A percentile compares a stretch with the other conserved stretches of the same genome.
Evolutionary conservation across 805 yeast species (phyloP).

Genomic region (Scheffersomyces amazonensis): DNA sequence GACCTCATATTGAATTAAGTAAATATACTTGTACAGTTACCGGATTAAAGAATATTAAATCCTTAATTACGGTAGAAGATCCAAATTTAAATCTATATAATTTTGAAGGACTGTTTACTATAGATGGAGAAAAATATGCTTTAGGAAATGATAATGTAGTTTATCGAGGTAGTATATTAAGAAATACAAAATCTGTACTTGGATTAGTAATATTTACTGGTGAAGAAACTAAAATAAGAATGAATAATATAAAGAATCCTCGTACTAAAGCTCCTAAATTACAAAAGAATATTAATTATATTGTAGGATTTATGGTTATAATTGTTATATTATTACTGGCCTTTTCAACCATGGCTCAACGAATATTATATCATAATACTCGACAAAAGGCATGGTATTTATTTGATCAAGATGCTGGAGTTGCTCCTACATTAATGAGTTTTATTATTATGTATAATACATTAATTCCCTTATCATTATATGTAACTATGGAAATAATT

Average conservation of each 20-base stretch:
- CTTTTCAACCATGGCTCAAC: slow-evolving; percentile 79
- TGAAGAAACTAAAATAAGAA: slow-evolving; percentile 91
- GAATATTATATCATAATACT: slow-evolving; percentile 43
- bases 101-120: slow-evolving; percentile 72
- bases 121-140: slow-evolving; percentile 46
- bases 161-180: slow-evolving; percentile 84
- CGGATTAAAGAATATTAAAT: slow-evolving; percentile 48
- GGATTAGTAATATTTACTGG: slow-evolving; percentile 93
- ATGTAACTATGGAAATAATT: slow-evolving; percentile 95
- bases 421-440: slow-evolving; percentile 90
- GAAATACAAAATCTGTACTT: slow-evolving; percentile 73
- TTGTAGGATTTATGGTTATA: slow-evolving; percentile 83
- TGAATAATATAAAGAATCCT: slow-evolving; percentile 90
- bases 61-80: slow-evolving; percentile 72
- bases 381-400: slow-evolving; percentile 68
- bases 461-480: slow-evolving; percentile 87
- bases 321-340: slow-evolving; percentile 73
- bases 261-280: slow-evolving; percentile 91
- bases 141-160: slow-evolving; percentile 79
- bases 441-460: slow-evolving; percentile 97
- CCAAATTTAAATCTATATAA: slow-evolving; percentile 91
- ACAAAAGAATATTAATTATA: slow-evolving; percentile 76
- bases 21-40: slow-evolving; percentile 47
- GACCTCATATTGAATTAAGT: slow-evolving; percentile 64
- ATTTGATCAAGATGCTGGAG: slow-evolving; percentile 68